Base-by-base conservation (phyloP, 108 stramenopile genomes). In the Cyclotella choctawhatcheeana region DNA sequence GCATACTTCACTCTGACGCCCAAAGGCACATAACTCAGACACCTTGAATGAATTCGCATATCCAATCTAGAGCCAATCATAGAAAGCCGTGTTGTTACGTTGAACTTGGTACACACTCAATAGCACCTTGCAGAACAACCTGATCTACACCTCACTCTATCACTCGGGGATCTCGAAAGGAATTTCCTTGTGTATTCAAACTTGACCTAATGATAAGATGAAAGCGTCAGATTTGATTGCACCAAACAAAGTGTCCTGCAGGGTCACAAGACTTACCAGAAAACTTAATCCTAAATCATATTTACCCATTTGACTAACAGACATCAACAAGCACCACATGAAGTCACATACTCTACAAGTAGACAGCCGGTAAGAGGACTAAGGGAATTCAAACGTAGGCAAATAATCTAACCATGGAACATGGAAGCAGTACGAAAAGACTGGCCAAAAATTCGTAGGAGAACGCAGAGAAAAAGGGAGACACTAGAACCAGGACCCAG, bases 61-160 rank as follows among this genome's bases (percentile, higher is more conserved):
- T 22, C 10, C 3, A 52, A 52, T 22, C 7, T 50, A n/a, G 13
- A 52, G 51, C 51, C 51, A 22, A 52, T 10, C 51, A 10, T 12
- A 52, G 1, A n/a, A 52, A 52, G 24, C 51, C 51, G 20, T 52
- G 51, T 52, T 52, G 51, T 52, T 22, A 52, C 51, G 51, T 52
- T 10, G 51, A 22, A 22, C 51, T 22, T 22, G 22, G 4, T n/a
- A 4, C 48, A 52, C 2, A 52, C 16, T 18, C n/a, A 2, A 1
- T 18, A 16, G 3, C 16, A 45, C 18, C 4, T 22, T 22, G 20
- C 51, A 5, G 22, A 10, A 5, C 13, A 52, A 2, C 4, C n/a
- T n/a, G n/a, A n/a, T n/a, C n/a, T n/a, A n/a, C n/a, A n/a, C n/a
- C n/a, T n/a, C n/a, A n/a, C n/a, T n/a, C n/a, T n/a, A n/a, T n/a